Evolutionary conservation across 441 rosid genomes (phyloP).

Genomic region (Syzygium syzygioides): DNA sequence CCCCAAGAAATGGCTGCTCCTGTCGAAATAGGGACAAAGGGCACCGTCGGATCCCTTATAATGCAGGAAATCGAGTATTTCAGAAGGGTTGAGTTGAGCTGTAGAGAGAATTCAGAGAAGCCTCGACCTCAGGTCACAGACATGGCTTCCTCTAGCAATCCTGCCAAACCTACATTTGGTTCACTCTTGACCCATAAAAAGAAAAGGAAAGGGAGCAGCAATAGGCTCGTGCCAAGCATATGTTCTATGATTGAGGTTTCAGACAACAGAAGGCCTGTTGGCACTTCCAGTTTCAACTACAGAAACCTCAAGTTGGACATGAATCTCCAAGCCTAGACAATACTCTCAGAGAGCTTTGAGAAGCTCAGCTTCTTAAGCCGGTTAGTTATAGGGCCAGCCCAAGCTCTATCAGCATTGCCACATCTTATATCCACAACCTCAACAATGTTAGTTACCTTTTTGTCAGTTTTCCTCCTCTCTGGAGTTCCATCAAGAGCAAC

Average conservation of each 20-base stretch:
- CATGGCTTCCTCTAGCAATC: constrained; percentile 17
- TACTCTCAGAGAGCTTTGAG: constrained; percentile 76
- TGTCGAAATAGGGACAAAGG: constrained; percentile 46
- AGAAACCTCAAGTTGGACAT: constrained; percentile 47
- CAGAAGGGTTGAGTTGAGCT: constrained; percentile 26
- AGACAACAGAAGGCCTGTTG: constrained; percentile 21
- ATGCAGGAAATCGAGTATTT: constrained; percentile 49
- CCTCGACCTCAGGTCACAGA: constrained; percentile 6
- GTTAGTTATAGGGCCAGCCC: constrained; percentile 67
- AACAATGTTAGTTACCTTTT: constrained; percentile 54
- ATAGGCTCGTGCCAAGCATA: constrained; percentile 33
- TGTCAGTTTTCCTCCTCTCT: constrained; percentile 40
- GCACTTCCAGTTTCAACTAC: constrained; percentile 34
- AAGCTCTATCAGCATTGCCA: constrained; percentile 65
- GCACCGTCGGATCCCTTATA: constrained; percentile 46
- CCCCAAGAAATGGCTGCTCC: constrained; percentile 31
- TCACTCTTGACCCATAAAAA: constrained; percentile 26
- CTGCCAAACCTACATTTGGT: constrained; percentile 12
- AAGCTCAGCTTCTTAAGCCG: constrained; percentile 86
- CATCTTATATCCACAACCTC: constrained; percentile 87
- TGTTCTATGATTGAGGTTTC: constrained; percentile 55
- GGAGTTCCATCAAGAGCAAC: constrained; percentile 54
- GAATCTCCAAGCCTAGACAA: constrained; percentile 39
- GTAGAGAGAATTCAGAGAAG: constrained; percentile 26
- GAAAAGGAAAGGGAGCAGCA: constrained; percentile 41